phyloP scores from a whole-genome alignment of 352 stramenopile genomes.

The Phytophthora meadii region DNA sequence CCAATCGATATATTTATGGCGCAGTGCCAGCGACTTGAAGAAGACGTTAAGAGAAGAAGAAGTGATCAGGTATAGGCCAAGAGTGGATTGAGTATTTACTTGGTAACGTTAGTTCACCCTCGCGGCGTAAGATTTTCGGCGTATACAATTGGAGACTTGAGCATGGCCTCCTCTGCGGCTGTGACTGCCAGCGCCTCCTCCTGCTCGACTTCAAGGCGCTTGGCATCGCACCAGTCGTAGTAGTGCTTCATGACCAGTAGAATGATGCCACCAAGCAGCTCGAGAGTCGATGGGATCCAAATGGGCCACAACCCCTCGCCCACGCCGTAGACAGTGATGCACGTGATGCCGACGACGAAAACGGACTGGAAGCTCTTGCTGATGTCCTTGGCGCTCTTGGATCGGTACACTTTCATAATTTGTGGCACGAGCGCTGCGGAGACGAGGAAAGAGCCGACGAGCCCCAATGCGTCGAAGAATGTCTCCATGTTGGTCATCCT shows the following conservation, averaged over 20 bases:
- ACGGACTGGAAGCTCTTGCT: constrained; percentile 59
- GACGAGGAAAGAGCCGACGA: constrained; percentile 70
- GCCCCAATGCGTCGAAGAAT: constrained; percentile 58
- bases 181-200: constrained; percentile 10
- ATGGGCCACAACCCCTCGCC: constrained; percentile 64
- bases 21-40: too few relatives aligned
- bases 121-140: constrained; percentile 11
- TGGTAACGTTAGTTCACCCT: neutral
- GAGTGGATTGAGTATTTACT: constrained; percentile 1
- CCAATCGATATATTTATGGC: neutral
- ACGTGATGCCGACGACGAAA: constrained; percentile 50
- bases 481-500: constrained; percentile 38
- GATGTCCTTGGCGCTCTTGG: constrained; percentile 64
- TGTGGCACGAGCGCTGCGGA: constrained; percentile 64
- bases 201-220: constrained; percentile 7
- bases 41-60: neutral
- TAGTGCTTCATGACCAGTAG: constrained; percentile 57
- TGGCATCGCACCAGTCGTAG: constrained; percentile 43
- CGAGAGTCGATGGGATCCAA: constrained; percentile 58
- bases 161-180: constrained; percentile 11
- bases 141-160: constrained; percentile 5
- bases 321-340: constrained; percentile 58
- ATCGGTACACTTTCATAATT: constrained; percentile 65
- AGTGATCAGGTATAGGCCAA: neutral
- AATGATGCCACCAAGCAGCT: constrained; percentile 48